Evolutionary conservation across 805 yeast genomes (phyloP).

Genomic region (Myxozyma lipomycoides): DNA sequence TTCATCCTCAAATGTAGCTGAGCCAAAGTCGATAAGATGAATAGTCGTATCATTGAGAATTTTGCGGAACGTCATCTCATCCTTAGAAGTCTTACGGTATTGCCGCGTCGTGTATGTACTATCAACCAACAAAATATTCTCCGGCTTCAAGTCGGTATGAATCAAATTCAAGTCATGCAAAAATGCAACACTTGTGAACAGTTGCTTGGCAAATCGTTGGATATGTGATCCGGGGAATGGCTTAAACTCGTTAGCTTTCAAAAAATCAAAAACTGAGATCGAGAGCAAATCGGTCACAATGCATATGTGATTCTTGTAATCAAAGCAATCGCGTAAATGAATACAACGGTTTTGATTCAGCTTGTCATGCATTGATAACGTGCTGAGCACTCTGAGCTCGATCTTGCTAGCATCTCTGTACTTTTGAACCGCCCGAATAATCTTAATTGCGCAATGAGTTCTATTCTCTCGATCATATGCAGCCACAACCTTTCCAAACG

Average conservation of each 20-base stretch:
- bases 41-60: slow-evolving; percentile 74
- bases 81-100: slow-evolving; percentile 38
- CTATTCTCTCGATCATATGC: slow-evolving; percentile 66
- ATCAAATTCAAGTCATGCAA: slow-evolving; percentile 85
- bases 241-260: slow-evolving; percentile 74
- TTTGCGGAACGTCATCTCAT: slow-evolving; percentile 32
- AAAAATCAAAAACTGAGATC: slow-evolving; percentile 81
- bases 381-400: slow-evolving; percentile 76
- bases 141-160: slow-evolving; percentile 97
- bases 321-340: slow-evolving; percentile 83
- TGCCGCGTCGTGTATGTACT: slow-evolving; percentile 44
- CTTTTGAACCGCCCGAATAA: slow-evolving; percentile 86
- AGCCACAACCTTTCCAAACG: slow-evolving; percentile 84
- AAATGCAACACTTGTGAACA: slow-evolving; percentile 79
- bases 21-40: slow-evolving; percentile 94
- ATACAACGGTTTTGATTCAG: slow-evolving; percentile 69
- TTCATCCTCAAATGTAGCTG: slow-evolving; percentile 90
- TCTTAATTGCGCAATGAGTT: slow-evolving; percentile 78
- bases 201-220: slow-evolving; percentile 81
- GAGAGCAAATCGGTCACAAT: slow-evolving; percentile 85
- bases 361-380: slow-evolving; percentile 69
- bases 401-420: slow-evolving; percentile 94
- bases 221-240: slow-evolving; percentile 95
- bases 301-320: slow-evolving; percentile 89
- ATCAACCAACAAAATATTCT: slow-evolving; percentile 71